Evolutionary conservation across 2,329 filamentous ascomycete species (phyloP).

Genomic region (Lachnellula occidentalis): DNA sequence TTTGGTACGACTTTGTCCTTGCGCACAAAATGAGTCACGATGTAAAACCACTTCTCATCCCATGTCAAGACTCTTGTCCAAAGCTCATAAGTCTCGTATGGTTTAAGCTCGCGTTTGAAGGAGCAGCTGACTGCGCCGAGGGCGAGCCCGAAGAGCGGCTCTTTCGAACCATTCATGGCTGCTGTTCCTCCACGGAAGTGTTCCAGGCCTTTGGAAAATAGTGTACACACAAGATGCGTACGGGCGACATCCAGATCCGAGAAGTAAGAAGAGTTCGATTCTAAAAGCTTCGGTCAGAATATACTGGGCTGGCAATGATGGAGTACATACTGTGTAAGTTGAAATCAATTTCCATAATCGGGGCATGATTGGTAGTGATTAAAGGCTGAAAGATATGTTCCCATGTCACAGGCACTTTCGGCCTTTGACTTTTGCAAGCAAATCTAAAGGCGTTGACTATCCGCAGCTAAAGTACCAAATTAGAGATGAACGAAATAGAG

Average conservation of each 20-base stretch:
- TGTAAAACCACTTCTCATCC: conserved; percentile 77
- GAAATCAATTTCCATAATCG: conserved; percentile 63
- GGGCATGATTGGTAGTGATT: conserved; percentile 55
- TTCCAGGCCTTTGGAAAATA: conserved; percentile 34
- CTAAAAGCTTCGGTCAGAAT: conserved; percentile 2
- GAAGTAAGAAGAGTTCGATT: conserved; percentile 67
- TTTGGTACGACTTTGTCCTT: conserved; percentile 33
- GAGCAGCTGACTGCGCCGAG: conserved; percentile 51
- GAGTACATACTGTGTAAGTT: conserved; percentile 52
- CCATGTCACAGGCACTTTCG: conserved; percentile 38
- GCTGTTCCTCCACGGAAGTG: conserved; percentile 31
- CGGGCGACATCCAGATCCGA: conserved; percentile 63
- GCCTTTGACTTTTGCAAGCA: conserved; percentile 38
- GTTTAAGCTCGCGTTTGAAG: conserved; percentile 67
- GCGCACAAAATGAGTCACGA: conserved; percentile 47
- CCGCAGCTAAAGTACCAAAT: conserved; percentile 24
- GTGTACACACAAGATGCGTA: conserved; percentile 54
- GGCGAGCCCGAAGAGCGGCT: conserved; percentile 31
- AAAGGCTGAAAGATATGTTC: conserved; percentile 58
- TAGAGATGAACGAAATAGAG: not conserved
- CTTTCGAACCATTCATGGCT: conserved; percentile 27
- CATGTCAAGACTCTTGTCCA: conserved; percentile 66
- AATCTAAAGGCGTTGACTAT: conserved; percentile 37
- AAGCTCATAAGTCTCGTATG: conserved; percentile 66
- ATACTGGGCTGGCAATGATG: too few relatives aligned